These are phyloP conservation scores for Mycena crocata DNA, from an alignment of 768 basidiomycete genomes.

Conservation along the genomic window DNA sequence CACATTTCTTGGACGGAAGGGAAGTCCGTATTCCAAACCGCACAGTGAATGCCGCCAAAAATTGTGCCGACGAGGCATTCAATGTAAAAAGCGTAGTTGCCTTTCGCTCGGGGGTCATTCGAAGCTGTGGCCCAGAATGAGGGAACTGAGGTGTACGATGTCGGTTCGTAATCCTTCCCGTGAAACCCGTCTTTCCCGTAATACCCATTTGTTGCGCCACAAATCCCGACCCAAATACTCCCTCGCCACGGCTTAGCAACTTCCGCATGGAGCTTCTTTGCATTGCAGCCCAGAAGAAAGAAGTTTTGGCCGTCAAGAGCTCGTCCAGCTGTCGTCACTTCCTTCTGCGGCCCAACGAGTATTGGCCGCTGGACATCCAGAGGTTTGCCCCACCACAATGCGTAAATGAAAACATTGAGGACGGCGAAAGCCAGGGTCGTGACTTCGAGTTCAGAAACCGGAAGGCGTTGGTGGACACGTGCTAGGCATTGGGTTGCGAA, in stretches of 20 bases:
- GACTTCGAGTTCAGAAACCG: slow-evolving; percentile 49
- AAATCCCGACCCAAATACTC: background rate
- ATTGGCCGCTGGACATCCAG: slow-evolving; percentile 44
- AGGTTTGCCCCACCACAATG: slow-evolving; percentile 55
- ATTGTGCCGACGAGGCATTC: slow-evolving; percentile 19
- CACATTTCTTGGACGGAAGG: slow-evolving; percentile 30
- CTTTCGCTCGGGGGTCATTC: background rate
- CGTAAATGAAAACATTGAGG: slow-evolving; percentile 44
- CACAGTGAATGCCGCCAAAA: slow-evolving; percentile 43
- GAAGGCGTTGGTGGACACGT: no score
- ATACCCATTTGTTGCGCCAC: background rate
- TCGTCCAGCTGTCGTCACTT: no score
- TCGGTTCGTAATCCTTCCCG: background rate
- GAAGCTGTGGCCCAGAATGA: background rate
- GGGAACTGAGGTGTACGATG: background rate
- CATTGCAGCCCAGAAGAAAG: no score
- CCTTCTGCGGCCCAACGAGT: background rate
- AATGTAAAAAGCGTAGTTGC: background rate
- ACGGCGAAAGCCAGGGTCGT: slow-evolving; percentile 47
- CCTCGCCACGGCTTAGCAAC: background rate
- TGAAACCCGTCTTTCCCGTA: no score
- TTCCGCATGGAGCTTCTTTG: no score
- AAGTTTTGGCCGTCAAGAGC: no score
- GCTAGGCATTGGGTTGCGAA: no score
- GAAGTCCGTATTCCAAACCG: slow-evolving; percentile 39